Evolutionary conservation across 345 rosid genomes (phyloP), one percentile per base, ranked within the genome.

Genomic region (Citrus trifoliata): DNA sequence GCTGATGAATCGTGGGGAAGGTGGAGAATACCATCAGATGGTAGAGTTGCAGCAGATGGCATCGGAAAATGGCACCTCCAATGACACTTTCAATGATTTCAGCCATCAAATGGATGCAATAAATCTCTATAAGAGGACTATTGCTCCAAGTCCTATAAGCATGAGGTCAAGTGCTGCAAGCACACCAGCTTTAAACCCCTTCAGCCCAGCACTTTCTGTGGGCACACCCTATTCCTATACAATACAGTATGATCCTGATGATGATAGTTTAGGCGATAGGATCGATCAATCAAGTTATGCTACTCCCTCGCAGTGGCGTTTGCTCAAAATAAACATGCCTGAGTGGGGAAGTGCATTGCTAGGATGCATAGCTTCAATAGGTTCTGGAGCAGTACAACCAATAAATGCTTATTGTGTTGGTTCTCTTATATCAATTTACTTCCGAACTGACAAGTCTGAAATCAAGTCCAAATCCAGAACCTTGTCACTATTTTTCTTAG

Each of bases 321-420:
- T 91, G 82, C 80, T 91, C 78, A 89, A 85, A 82, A 81, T 89
- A 89, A 91, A 89, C 79, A 75, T 86, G 25, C 88, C 89, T 0
- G 92, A 91, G 83, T 84, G 78, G 92, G 71, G 81, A 69, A 76
- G 77, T 56, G 85, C 88, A 61, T 75, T 86, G 75, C 59, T 88
- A 76, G 95, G 95, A 67, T 85, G 87, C 82, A 46, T 87, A 79
- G 95, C 89, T 35, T 93, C 95, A 53, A 59, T 91, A 28, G 89
- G 92, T 71, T 82, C 90, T 1, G 93, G 93, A 32, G 90, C 89
- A 48, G 88, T 88, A 71, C 95, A 91, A 67, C 91, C 95, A 0
- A 87, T 91, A 67, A 91, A 89, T 78, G 95, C 95, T 14, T 91
- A 87, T 78, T 87, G 87, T 65, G 92, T 88, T 0, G 95, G 93